Percentiles rank a stretch among this genome's conserved stretches.
Conservation (phyloP, 2,329 filamentous ascomycete genomes). For the Aspergillus ochraceoroseus region DNA sequence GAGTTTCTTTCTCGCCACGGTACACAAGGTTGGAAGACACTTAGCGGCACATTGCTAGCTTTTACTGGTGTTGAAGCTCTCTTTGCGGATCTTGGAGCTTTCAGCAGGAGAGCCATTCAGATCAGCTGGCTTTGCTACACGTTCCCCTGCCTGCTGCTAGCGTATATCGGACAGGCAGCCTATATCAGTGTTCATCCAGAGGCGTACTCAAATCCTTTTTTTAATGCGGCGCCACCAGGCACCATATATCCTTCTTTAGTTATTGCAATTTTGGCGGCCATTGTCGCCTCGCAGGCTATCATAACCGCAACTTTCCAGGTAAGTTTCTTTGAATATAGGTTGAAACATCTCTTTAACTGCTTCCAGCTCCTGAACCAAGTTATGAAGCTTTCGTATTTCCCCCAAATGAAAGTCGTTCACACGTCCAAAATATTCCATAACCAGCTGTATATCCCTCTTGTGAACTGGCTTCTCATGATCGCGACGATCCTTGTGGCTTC, state of each 20-base stretch:
- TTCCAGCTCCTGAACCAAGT: conserved; percentile 59
- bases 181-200: conserved; percentile 59
- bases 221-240: conserved; percentile 62
- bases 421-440: conserved; percentile 66
- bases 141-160: conserved; percentile 59
- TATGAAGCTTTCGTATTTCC: conserved; percentile 69
- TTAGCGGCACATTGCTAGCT: conserved; percentile 63
- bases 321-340: conserved; percentile 9
- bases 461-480: conserved; percentile 73
- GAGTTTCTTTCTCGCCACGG: conserved; percentile 49
- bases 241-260: conserved; percentile 65
- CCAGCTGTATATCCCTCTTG: conserved; percentile 69
- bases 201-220: conserved; percentile 69
- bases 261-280: conserved; percentile 53
- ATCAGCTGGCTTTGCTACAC: conserved; percentile 65
- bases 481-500: conserved; percentile 69
- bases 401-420: conserved; percentile 68
- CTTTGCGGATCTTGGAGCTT: conserved; percentile 73
- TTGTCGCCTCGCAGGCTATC: conserved; percentile 73
- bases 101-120: conserved; percentile 64
- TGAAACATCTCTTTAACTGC: neutral
- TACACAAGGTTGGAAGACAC: conserved; percentile 49
- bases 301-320: conserved; percentile 70
- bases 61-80: conserved; percentile 77
- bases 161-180: conserved; percentile 69